Conservation (phyloP, 1,139 yeast species). For the Dujonia santamariae region DNA sequence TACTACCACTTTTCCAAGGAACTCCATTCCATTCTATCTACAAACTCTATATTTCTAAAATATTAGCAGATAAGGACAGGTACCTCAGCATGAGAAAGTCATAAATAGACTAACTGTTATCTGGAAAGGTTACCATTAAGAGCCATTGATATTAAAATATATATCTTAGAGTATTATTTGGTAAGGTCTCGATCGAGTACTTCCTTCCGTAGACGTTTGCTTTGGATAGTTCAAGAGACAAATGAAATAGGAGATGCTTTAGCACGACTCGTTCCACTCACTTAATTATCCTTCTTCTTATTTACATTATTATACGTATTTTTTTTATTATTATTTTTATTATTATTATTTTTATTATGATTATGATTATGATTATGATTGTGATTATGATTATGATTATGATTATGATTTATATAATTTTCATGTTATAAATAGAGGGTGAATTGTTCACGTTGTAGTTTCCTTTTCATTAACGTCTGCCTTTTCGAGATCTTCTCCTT, state of each 20-base stretch:
- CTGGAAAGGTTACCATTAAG: too few relatives aligned
- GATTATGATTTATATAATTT: background rate
- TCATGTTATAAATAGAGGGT: background rate
- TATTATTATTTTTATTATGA: too few relatives aligned
- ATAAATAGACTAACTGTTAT: background rate
- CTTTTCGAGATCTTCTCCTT: conserved; percentile 16
- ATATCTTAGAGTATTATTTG: conserved; percentile 1
- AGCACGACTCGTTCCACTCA: too few relatives aligned
- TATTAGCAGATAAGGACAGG: conserved; percentile 29
- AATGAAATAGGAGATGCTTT: too few relatives aligned
- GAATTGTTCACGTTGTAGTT: conserved; percentile 1
- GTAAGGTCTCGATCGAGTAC: too few relatives aligned
- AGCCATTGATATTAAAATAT: background rate
- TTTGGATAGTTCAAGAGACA: too few relatives aligned
- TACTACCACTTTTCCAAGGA: conserved; percentile 51
- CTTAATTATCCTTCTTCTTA: too few relatives aligned
- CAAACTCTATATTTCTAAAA: conserved; percentile 36
- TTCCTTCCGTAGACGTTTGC: too few relatives aligned
- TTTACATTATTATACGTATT: too few relatives aligned
- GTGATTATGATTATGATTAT: too few relatives aligned
- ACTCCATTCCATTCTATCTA: conserved; percentile 47
- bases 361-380: too few relatives aligned
- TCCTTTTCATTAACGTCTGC: conserved; percentile 2
- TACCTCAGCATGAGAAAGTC: conserved; percentile 27
- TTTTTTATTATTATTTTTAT: too few relatives aligned